A percentile compares a stretch with the other conserved stretches of the same genome.
Evolutionary conservation across 768 basidiomycete species (phyloP).

Genomic region (Kwoniella sp.): DNA sequence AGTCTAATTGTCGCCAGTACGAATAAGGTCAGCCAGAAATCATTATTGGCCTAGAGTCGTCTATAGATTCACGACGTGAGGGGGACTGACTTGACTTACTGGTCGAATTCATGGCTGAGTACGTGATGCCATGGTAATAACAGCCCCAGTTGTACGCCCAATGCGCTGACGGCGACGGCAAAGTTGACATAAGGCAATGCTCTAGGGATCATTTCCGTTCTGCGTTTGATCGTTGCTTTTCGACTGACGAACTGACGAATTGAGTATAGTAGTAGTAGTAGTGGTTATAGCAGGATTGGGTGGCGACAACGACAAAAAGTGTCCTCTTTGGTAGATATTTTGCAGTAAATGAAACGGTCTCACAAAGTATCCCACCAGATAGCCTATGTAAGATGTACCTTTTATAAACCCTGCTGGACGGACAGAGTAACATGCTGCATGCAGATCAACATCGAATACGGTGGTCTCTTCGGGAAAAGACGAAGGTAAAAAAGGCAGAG

Average conservation of each 20-base stretch:
- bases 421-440: too few species aligned
- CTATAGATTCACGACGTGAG: too few species aligned
- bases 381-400: too few species aligned
- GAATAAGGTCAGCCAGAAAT: background rate
- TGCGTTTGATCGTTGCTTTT: too few species aligned
- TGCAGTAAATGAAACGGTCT: too few species aligned
- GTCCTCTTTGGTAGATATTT: too few species aligned
- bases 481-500: background rate
- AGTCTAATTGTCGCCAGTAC: conserved; percentile 7
- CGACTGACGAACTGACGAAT: background rate
- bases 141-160: conserved; percentile 14
- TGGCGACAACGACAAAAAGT: background rate
- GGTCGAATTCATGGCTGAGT: conserved; percentile 17
- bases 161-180: conserved; percentile 13
- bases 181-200: conserved; percentile 23
- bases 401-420: too few species aligned
- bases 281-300: background rate
- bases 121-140: conserved; percentile 25
- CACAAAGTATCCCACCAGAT: too few species aligned
- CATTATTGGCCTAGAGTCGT: too few species aligned
- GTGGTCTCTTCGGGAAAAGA: background rate
- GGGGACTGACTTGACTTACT: conserved; percentile 1
- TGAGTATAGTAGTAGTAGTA: too few species aligned
- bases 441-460: background rate
- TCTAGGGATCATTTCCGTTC: conserved; percentile 27